Evolutionary conservation across 2,329 filamentous ascomycete genomes (phyloP).

Genomic region (Canariomyces notabilis): DNA sequence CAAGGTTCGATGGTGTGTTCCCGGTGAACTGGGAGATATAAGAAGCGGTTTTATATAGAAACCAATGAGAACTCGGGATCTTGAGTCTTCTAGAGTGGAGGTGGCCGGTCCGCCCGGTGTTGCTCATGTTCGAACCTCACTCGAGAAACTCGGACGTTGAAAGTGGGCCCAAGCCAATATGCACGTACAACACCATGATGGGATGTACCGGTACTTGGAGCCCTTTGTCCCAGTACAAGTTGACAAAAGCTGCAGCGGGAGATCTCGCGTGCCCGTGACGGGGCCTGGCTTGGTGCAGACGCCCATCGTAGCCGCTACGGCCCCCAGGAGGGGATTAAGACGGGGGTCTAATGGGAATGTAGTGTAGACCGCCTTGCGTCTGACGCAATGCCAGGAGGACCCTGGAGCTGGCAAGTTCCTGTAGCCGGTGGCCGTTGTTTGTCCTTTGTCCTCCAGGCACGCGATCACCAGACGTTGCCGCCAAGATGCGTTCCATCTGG

Average conservation of each 20-base stretch:
- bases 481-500: neutral
- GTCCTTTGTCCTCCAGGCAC: neutral
- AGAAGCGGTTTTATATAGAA: no score
- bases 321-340: slow-evolving; percentile 12
- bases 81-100: neutral
- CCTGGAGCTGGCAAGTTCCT: neutral
- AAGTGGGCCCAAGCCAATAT: slow-evolving; percentile 19
- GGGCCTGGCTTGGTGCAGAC: slow-evolving; percentile 15
- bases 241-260: slow-evolving; percentile 9
- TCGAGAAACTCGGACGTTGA: slow-evolving; percentile 14
- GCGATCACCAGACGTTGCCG: slow-evolving; percentile 3
- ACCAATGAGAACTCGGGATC: neutral
- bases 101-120: neutral
- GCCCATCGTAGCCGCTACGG: slow-evolving; percentile 14
- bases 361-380: slow-evolving; percentile 2
- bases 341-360: neutral
- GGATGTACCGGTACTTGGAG: slow-evolving; percentile 20
- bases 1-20: no score
- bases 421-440: neutral
- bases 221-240: slow-evolving; percentile 4
- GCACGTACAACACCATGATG: slow-evolving; percentile 21
- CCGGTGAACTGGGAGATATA: slow-evolving; percentile 3
- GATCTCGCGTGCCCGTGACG: slow-evolving; percentile 14
- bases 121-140: neutral
- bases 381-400: neutral